Conservation (phyloP, 2,329 filamentous ascomycete species). For the Venturia pyrina region DNA sequence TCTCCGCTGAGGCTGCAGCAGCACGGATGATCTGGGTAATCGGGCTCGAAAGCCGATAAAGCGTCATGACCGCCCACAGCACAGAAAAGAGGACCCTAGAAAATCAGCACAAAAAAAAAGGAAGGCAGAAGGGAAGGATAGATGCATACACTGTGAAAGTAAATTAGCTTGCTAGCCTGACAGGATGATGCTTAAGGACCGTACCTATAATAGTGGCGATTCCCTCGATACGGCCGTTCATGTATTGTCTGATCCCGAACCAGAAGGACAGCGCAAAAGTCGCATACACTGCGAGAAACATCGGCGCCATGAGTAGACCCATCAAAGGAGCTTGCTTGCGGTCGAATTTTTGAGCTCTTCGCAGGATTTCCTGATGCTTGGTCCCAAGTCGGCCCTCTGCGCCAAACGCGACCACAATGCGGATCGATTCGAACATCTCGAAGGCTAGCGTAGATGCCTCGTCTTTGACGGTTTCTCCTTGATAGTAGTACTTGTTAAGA, state of each 20-base stretch:
- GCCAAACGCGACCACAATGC: constrained; percentile 28
- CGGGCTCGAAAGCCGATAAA: constrained; percentile 22
- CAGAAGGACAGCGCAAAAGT: constrained; percentile 30
- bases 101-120: background rate
- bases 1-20: constrained; percentile 23
- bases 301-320: constrained; percentile 25
- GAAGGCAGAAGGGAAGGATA: background rate
- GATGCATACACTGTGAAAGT: background rate
- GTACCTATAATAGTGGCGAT: constrained; percentile 22
- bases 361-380: constrained; percentile 21
- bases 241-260: constrained; percentile 28
- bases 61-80: constrained; percentile 25
- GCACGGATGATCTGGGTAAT: constrained; percentile 27
- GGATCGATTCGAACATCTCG: constrained; percentile 29
- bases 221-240: constrained; percentile 21
- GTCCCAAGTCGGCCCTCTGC: constrained; percentile 25
- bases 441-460: constrained; percentile 27
- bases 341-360: constrained; percentile 21
- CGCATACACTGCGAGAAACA: constrained; percentile 27
- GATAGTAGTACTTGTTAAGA: constrained; percentile 24
- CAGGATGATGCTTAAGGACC: background rate
- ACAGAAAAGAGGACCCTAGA: constrained; percentile 28
- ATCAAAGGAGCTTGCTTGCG: constrained; percentile 23
- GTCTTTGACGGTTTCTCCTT: constrained; percentile 23
- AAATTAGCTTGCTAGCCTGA: background rate